Evolutionary conservation across 2,329 filamentous ascomycete genomes (phyloP), one percentile per base, ranked within the genome.

Genomic region (Dactylellina leptospora): DNA sequence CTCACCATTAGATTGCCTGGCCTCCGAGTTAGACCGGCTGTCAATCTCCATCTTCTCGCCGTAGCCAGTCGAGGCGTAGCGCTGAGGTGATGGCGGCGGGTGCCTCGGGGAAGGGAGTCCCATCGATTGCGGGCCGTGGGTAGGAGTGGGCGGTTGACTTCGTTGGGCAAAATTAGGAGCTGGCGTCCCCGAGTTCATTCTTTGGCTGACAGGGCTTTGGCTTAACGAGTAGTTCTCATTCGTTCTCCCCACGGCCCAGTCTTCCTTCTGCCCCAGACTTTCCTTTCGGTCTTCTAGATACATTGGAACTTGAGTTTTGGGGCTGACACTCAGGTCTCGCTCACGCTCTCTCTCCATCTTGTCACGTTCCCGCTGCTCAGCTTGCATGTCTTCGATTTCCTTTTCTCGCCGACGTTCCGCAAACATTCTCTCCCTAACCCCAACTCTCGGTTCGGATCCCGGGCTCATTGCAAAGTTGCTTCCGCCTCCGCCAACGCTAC

Each of bases 281-380:
- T 66, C 60, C 28, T 66, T 73, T 13, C 55, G 38, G 8, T 60
- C 69, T 18, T 73, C 69, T 16, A 74, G 60, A 62, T 75, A 76
- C 48, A 72, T 56, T 50, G 83, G 81, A 13, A 88, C 81, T 74
- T 85, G 83, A 33, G 90, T 92, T 80, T 91, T 92, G 27, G 91
- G 91, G 78, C 90, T 93, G 54, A 93, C 86, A 77, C 90, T 93
- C 58, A 89, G 79, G 78, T 88, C 91, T 53, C 85, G 83, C 73
- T 90, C 90, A 36, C 58, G 58, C 48, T 62, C 66, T 27, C 58
- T 58, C 16, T 71, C 66, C 4, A 71, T 45, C 36, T 44, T 63
- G 18, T 71, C 66, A 4, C 66, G 30, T 71, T 71, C 66, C n/a
- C 66, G 58, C 36, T 63, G 58, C 23, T 71, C 66, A 8, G 58